A percentile compares a stretch with the other conserved stretches of the same genome.
Evolutionary conservation across 495 filamentous ascomycete genomes (phyloP).

Genomic region (Penicillium macrosclerotiorum): DNA sequence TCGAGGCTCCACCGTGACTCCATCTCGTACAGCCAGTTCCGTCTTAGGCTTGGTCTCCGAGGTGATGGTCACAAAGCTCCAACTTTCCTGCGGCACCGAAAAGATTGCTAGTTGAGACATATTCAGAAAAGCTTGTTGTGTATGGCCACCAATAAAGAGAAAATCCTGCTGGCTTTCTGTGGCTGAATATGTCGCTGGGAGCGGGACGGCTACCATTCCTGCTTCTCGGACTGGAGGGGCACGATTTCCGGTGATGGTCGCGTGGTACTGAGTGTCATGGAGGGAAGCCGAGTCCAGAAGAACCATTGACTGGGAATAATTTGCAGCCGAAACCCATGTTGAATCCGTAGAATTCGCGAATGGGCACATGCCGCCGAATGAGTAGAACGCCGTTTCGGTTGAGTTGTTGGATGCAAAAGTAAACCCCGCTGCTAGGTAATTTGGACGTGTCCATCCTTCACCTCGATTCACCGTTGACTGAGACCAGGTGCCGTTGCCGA

Average conservation of each 20-base stretch:
- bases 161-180: conserved; percentile 65
- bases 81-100: conserved; percentile 78
- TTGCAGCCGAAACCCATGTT: conserved; percentile 60
- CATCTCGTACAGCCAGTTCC: conserved; percentile 47
- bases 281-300: conserved; percentile 36
- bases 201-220: conserved; percentile 76
- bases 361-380: conserved; percentile 91
- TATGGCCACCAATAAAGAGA: conserved; percentile 85
- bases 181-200: conserved; percentile 60
- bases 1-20: conserved; percentile 60
- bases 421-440: conserved; percentile 65
- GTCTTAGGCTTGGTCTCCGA: conserved; percentile 39
- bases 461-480: conserved; percentile 23
- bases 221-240: conserved; percentile 76
- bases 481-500: conserved; percentile 58
- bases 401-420: conserved; percentile 62
- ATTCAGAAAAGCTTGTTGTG: conserved; percentile 79
- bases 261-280: conserved; percentile 29
- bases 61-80: conserved; percentile 71
- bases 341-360: conserved; percentile 36
- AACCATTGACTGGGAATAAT: conserved; percentile 77
- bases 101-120: conserved; percentile 90
- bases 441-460: conserved; percentile 45
- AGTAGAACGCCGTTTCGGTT: conserved; percentile 54
- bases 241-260: conserved; percentile 42